phyloP scores from a whole-genome alignment of 352 stramenopile species.

The Pythium aphanidermatum region DNA sequence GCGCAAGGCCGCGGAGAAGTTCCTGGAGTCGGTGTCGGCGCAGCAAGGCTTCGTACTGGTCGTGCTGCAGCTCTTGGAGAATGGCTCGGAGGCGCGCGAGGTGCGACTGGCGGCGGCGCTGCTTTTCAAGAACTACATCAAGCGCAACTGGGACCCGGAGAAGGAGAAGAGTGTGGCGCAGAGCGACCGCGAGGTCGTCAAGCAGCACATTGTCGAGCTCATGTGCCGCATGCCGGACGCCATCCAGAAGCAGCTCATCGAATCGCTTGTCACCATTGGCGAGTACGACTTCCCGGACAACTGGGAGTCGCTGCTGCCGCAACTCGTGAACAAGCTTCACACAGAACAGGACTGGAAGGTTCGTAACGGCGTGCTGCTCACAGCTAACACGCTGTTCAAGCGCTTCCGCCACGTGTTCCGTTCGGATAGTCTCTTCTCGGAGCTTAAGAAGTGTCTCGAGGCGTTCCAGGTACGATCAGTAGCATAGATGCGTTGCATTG shows the following conservation, averaged over 20 bases:
- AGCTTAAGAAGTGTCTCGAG: slow-evolving; percentile 96
- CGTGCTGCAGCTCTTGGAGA: slow-evolving; percentile 74
- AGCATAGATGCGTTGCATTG: background rate
- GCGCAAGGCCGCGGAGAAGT: slow-evolving; percentile 63
- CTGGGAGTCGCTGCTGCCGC: slow-evolving; percentile 93
- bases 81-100: slow-evolving; percentile 41
- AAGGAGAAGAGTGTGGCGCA: slow-evolving; percentile 64
- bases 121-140: slow-evolving; percentile 98
- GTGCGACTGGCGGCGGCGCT: slow-evolving; percentile 69
- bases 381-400: slow-evolving; percentile 99
- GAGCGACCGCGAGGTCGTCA: slow-evolving; percentile 92
- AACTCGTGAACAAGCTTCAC: slow-evolving; percentile 93
- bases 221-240: slow-evolving; percentile 95
- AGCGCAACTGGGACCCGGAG: slow-evolving; percentile 94
- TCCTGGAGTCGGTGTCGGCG: slow-evolving; percentile 46
- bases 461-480: slow-evolving; percentile 59
- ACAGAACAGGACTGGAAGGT: slow-evolving; percentile 87
- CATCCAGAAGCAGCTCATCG: slow-evolving; percentile 94
- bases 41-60: slow-evolving; percentile 69
- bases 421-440: slow-evolving; percentile 91
- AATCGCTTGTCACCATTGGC: slow-evolving; percentile 96
- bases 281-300: slow-evolving; percentile 96
- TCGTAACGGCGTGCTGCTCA: slow-evolving; percentile 95
- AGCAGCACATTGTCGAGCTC: slow-evolving; percentile 97
- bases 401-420: slow-evolving; percentile 94